These are phyloP conservation scores for Neoascochyta sp. DNA, from an alignment of 2,329 filamentous ascomycete genomes.

Conservation along the genomic window DNA sequence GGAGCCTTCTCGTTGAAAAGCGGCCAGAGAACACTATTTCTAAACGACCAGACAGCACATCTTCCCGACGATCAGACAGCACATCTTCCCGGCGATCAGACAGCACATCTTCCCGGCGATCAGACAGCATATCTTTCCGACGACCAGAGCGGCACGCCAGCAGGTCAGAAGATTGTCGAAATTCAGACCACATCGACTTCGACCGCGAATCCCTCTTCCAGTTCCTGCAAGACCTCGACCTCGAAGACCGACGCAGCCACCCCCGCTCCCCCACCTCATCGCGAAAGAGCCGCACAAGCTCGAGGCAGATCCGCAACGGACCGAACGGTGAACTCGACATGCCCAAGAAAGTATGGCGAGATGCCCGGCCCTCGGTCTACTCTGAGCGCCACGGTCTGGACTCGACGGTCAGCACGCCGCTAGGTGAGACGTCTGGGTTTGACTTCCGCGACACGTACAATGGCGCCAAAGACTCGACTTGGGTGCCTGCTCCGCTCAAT, in stretches of 20 bases:
- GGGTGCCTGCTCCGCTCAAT: too few relatives aligned
- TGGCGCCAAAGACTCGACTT: not conserved
- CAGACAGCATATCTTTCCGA: too few relatives aligned
- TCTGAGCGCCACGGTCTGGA: not conserved
- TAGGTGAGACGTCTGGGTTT: slow-evolving; percentile 7
- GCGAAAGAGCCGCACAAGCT: not conserved
- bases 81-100: not conserved
- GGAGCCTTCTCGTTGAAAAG: too few relatives aligned
- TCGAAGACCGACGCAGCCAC: not conserved
- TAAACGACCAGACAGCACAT: too few relatives aligned
- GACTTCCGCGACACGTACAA: not conserved
- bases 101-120: too few relatives aligned
- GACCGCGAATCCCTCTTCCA: slow-evolving; percentile 1
- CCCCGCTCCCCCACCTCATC: not conserved
- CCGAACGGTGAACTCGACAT: slow-evolving; percentile 7
- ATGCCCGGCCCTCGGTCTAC: slow-evolving; percentile 11
- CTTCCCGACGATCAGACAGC: not conserved
- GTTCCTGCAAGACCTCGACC: not conserved
- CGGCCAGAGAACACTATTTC: too few relatives aligned
- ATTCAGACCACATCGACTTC: not conserved
- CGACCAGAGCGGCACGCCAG: too few relatives aligned
- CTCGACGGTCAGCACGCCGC: slow-evolving; percentile 11
- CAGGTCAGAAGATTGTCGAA: not conserved
- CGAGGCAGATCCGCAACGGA: not conserved
- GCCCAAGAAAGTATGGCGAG: slow-evolving; percentile 12